Percentiles rank a stretch among this genome's conserved stretches.
Evolutionary conservation across 805 yeast genomes (phyloP).

Genomic region (Metschnikowia vanudenii): DNA sequence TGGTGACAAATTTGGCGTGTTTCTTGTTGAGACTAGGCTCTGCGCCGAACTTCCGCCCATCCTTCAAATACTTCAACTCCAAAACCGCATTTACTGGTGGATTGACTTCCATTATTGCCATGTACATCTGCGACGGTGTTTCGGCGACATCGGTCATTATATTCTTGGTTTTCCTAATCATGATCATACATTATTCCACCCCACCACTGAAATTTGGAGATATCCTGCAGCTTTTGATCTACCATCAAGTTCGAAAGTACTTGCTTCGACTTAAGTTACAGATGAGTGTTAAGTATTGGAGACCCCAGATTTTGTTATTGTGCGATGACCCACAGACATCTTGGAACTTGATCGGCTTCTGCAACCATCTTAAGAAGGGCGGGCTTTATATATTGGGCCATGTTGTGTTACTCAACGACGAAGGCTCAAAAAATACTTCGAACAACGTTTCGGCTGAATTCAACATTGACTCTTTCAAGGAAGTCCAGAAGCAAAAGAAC

Average conservation of each 20-base stretch:
- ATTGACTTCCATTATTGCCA: conserved; percentile 66
- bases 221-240: conserved; percentile 90
- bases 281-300: conserved; percentile 92
- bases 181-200: conserved; percentile 81
- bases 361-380: conserved; percentile 93
- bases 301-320: conserved; percentile 87
- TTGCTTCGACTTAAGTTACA: conserved; percentile 78
- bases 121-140: conserved; percentile 92
- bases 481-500: conserved; percentile 65
- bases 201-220: conserved; percentile 99
- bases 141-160: conserved; percentile 78
- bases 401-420: conserved; percentile 63
- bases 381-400: conserved; percentile 92
- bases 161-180: conserved; percentile 61
- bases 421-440: background rate
- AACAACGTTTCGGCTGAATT: conserved; percentile 25
- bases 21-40: conserved; percentile 81
- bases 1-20: conserved; percentile 92
- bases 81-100: conserved; percentile 81
- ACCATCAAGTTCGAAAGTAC: conserved; percentile 95
- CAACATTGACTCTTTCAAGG: conserved; percentile 51
- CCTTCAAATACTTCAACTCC: conserved; percentile 82
- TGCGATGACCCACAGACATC: conserved; percentile 91
- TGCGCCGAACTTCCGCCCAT: conserved; percentile 98
- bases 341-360: conserved; percentile 89